Conservation (phyloP, 108 stramenopile genomes). For the Nitzschia sp. region DNA sequence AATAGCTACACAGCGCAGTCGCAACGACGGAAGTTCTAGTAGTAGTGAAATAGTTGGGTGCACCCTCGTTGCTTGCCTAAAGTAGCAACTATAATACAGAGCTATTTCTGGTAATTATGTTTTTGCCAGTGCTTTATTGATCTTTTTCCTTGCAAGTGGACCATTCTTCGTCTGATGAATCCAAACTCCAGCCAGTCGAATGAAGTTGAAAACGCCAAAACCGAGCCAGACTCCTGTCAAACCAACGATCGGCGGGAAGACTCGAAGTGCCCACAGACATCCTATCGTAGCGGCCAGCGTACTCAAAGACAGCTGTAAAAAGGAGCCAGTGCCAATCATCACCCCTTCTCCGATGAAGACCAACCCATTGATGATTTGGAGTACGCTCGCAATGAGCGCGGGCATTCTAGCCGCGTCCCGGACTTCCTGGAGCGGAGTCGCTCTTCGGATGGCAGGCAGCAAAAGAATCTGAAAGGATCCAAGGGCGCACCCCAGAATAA, state of each 20-base stretch:
- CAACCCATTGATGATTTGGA: constrained; percentile 85
- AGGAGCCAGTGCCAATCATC: constrained; percentile 69
- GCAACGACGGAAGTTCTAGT: constrained; percentile 1
- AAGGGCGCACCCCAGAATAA: constrained; percentile 65
- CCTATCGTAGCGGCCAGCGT: constrained; percentile 75
- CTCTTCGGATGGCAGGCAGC: constrained; percentile 71
- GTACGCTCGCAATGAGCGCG: constrained; percentile 75
- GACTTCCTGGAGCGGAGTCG: constrained; percentile 83
- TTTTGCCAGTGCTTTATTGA: constrained; percentile 15
- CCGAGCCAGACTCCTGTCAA: constrained; percentile 84
- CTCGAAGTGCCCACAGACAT: constrained; percentile 65
- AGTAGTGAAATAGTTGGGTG: too few species aligned
- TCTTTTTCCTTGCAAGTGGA: constrained; percentile 56
- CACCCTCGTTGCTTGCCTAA: too few species aligned
- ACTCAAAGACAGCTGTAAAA: constrained; percentile 70
- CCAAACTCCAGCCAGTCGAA: constrained; percentile 75
- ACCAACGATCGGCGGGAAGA: constrained; percentile 66
- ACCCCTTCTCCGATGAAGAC: constrained; percentile 88
- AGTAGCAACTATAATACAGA: too few species aligned
- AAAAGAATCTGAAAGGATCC: constrained; percentile 70
- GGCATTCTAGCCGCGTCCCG: constrained; percentile 82
- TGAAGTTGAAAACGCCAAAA: constrained; percentile 82
- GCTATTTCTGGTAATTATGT: too few species aligned
- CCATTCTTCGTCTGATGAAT: constrained; percentile 75
- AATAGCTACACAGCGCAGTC: constrained; percentile 14